A percentile compares a stretch with the other conserved stretches of the same genome.
Evolutionary conservation across 306 rosid species (phyloP).

Genomic region (Acacia melanoxylon): DNA sequence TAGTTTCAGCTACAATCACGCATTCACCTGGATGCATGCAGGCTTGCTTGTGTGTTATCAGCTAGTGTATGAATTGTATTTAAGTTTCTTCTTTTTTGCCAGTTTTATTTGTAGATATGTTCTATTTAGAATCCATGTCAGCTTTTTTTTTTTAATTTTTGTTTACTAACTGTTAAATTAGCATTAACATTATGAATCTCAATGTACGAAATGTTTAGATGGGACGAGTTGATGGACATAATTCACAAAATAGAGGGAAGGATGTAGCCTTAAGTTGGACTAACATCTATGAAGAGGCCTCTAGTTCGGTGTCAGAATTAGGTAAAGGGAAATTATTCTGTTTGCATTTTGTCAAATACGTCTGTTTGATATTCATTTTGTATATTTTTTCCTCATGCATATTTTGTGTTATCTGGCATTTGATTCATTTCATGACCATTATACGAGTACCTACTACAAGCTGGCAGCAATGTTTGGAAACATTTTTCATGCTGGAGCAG

Average conservation of each 20-base stretch:
- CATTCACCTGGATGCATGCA: neutral
- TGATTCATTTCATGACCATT: constrained; percentile 11
- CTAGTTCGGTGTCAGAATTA: constrained; percentile 40
- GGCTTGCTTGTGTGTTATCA: neutral
- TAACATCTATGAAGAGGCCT: constrained; percentile 62
- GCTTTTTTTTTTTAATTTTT: neutral
- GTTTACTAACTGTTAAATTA: neutral
- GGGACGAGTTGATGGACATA: constrained; percentile 91
- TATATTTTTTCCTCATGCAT: neutral
- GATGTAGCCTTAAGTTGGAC: constrained; percentile 74
- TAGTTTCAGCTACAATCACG: neutral
- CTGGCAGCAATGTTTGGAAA: neutral
- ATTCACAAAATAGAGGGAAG: constrained; percentile 62
- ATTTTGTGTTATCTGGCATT: constrained; percentile 26
- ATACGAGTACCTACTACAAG: constrained; percentile 6
- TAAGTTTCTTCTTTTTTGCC: neutral
- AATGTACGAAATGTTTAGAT: constrained; percentile 56
- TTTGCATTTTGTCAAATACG: constrained; percentile 7
- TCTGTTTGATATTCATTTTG: constrained; percentile 16
- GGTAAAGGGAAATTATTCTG: constrained; percentile 45
- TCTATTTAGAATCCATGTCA: neutral
- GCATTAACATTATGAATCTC: constrained; percentile 16
- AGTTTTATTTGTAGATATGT: neutral
- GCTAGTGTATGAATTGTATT: neutral
- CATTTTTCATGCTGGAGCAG: constrained; percentile 15